Evolutionary conservation across 768 basidiomycete genomes (phyloP), one percentile per base, ranked within the genome.

Genomic region (Lyophyllum shimeji): DNA sequence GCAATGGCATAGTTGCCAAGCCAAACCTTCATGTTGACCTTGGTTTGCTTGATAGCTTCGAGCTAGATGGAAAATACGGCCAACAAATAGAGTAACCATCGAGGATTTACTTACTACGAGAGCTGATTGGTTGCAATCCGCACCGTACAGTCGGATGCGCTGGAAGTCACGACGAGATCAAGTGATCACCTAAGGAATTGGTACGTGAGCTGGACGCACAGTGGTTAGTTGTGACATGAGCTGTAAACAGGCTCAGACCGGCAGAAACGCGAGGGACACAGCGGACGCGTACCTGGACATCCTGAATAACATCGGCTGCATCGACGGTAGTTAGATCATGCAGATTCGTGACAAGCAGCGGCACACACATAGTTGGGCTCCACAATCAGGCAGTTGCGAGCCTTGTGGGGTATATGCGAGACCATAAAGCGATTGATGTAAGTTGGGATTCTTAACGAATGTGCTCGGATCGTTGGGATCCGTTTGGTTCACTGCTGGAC

Each of bases 1-100:
- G 82, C 66, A 11, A 80, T 63, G 20, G 78, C 77, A 66, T 89
- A 93, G 65, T 86, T 91, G 24, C 84, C 90, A 20, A 92, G 76
- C 69, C 76, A 94, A 5, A 95, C 90, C 3, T 71, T 77, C 83
- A 97, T 81, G 70, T 96, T 77, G 37, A 93, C 90, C 71, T 95
- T 91, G 33, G 95, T 97, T 57, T 84, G 85, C 63, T 87, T 80
- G 63, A 99, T 94, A 17, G 95, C 96, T 61, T 95, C 90, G 27
- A 98, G 81, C 76, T 87, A 57, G 31, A 42, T 15, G 29, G 48
- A 8, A 53, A 33, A 21, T 47, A n/a, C 39, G 50, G 21, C 42
- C 9, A 12, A 24, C 42, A 13, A 18, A 33, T 12, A 51, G 7
- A 24, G 43, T 51, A 15, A 18, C 34, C 15, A 34, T 20, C 45